Evolutionary conservation across 2,329 filamentous ascomycete genomes (phyloP).

Genomic region (Fusarium xyrophilum): DNA sequence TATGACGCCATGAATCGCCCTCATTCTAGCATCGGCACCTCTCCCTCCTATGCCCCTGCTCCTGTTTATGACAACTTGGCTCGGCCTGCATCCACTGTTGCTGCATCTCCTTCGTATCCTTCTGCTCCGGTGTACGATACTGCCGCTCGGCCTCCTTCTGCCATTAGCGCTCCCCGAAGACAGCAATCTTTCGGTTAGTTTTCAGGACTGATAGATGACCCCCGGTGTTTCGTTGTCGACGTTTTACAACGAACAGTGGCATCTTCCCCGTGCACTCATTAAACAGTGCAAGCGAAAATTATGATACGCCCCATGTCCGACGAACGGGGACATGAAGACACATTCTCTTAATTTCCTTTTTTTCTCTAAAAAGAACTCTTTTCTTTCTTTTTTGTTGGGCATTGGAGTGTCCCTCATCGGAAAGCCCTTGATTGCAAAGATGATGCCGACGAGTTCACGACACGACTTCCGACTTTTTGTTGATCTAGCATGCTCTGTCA

Average conservation of each 20-base stretch:
- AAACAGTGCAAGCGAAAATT: constrained; percentile 13
- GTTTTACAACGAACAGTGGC: neutral
- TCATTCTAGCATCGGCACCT: constrained; percentile 53
- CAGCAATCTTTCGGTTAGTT: constrained; percentile 43
- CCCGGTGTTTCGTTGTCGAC: neutral
- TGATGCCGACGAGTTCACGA: constrained; percentile 49
- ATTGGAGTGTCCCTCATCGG: constrained; percentile 41
- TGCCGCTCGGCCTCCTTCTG: constrained; percentile 56
- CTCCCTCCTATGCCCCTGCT: constrained; percentile 28
- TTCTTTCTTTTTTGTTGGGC: constrained; percentile 37
- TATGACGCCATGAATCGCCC: constrained; percentile 61
- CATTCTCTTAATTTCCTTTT: constrained; percentile 34
- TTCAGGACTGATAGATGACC: neutral
- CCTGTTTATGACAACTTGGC: constrained; percentile 17
- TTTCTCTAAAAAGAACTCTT: constrained; percentile 26
- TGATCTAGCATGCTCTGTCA: constrained; percentile 46
- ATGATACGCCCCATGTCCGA: constrained; percentile 1
- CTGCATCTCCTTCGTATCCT: constrained; percentile 21
- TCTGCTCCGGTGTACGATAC: constrained; percentile 58
- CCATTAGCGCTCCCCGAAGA: constrained; percentile 52
- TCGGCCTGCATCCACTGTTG: constrained; percentile 22
- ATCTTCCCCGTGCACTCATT: constrained; percentile 5
- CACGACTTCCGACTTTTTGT: constrained; percentile 46
- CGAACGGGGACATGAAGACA: constrained; percentile 15
- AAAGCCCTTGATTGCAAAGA: constrained; percentile 40